Evolutionary conservation across 495 filamentous ascomycete species (phyloP), one percentile per base, ranked within the genome.

Genomic region (Talaromyces borbonicus): DNA sequence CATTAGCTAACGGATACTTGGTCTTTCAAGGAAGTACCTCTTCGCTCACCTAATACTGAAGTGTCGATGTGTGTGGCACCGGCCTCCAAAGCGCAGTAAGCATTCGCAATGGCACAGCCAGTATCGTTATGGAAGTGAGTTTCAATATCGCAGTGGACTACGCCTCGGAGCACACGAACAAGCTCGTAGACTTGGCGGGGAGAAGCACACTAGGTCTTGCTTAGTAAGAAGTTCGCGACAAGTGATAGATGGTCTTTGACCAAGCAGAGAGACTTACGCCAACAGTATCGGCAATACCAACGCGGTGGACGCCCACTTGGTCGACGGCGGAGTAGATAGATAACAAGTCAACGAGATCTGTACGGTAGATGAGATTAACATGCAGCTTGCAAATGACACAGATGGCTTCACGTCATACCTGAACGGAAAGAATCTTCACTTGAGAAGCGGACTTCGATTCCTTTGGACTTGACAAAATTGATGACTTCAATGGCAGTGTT

Each of bases 401-500:
- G 36, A 24, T 12, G 14, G 19, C 8, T 8, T 18, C 12, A 38
- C 0, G n/a, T 12, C 41, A 22, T 32, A 46, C 43, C 43, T 32
- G 81, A 85, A 40, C 84, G 80, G 80, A 89, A 89, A 7, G 83
- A 87, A 62, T 90, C 85, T 65, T 89, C 85, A 51, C 72, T 78
- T 29, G 82, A 87, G 66, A 88, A 73, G 49, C 79, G 66, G 52
- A 94, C 85, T 71, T 95, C 87, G 57, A 90, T 84, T 50, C 80
- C 80, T 69, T 87, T 82, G 59, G 80, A 83, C 77, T 95, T 95
- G 73, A 95, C 80, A 60, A 83, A 95, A 58, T 94, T 73, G 48
- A 97, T 94, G 42, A 97, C 90, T 65, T 95, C 89, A 49, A 96
- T 80, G 29, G 90, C 90, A 39, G 85, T 77, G 75, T 90, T 87